A percentile compares a stretch with the other conserved stretches of the same genome.
Conservation (phyloP, 306 rosid species). For the Inga oerstediana region DNA sequence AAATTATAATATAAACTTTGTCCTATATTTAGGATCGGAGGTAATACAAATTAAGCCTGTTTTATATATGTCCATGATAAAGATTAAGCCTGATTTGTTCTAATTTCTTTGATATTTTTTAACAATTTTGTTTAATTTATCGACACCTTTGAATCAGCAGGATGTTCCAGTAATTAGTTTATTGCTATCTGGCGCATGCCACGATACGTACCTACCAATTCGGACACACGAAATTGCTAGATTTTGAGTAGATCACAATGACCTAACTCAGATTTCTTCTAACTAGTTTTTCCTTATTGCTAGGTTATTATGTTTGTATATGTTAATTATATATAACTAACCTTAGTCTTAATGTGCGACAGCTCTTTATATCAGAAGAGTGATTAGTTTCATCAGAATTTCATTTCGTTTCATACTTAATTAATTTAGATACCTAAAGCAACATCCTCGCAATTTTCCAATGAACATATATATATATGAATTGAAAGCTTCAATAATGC, state of each 20-base stretch:
- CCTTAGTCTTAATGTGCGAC: background rate
- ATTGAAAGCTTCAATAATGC: slow-evolving; percentile 23
- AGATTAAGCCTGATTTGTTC: background rate
- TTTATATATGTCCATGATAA: no score
- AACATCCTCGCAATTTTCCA: slow-evolving; percentile 3
- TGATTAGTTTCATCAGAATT: background rate
- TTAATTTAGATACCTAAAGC: background rate
- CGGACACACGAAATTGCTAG: background rate
- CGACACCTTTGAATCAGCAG: background rate
- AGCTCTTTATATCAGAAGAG: background rate
- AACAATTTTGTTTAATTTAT: background rate
- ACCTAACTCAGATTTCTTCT: slow-evolving; percentile 1
- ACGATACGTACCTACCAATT: background rate
- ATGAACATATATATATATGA: background rate
- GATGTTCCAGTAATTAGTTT: background rate
- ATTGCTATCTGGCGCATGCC: background rate
- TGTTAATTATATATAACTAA: slow-evolving; percentile 2
- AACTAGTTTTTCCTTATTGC: background rate
- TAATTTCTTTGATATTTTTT: background rate
- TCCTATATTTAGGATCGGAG: no score
- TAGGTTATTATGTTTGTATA: background rate
- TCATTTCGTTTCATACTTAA: background rate
- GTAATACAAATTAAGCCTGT: background rate
- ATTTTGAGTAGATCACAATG: background rate
- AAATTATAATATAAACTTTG: no score